Evolutionary conservation across 202 grass and related monocot genomes (phyloP), one percentile per base, ranked within the genome.

Genomic region (Elaeis oleifera): DNA sequence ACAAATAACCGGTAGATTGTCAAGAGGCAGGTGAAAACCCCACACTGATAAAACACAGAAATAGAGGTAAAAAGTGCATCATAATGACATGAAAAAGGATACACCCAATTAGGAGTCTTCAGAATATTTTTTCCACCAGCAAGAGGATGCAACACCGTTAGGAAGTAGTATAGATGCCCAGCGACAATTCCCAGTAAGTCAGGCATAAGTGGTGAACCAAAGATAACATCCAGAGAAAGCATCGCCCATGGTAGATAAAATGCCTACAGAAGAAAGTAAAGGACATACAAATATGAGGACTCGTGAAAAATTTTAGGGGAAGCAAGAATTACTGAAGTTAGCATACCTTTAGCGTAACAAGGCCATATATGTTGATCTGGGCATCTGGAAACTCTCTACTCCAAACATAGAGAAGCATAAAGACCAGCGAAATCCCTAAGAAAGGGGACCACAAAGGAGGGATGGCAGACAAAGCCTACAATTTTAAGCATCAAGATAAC

Each of bases 191-290:
- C 94, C 51, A 84, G 27, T 82, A 99, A 75, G 63, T 66, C 74
- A 72, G 85, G 82, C 27, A 87, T 39, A 56, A 89, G 49, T 13
- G 14, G 0, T 21, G 94, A 94, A 14, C 88, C 94, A 64, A 99
- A 99, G 82, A 94, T 84, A 64, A 89, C 25, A 78, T 99, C 88
- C 62, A 99, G 60, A 59, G 13, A 73, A 69, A 99, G 82, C 94
- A 99, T 89, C 50, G 73, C 85, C 88, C 94, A 94, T 56, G 94
- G 88, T 77, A 99, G 86, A 88, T 99, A 99, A 71, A 99, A 99
- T 6, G 88, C 77, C 94, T 99, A 71, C 80, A 77, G 24, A 16
- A 27, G 19, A 65, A 22, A 21, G 9, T 9, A 24, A 19, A 58
- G 15, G 22, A 64, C 63, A 39, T 2, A 53, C 50, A 65, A 60